A percentile compares a stretch with the other conserved stretches of the same genome.
phyloP scores from a whole-genome alignment of 2,329 filamentous ascomycete species.

The Aureobasidium sp. region DNA sequence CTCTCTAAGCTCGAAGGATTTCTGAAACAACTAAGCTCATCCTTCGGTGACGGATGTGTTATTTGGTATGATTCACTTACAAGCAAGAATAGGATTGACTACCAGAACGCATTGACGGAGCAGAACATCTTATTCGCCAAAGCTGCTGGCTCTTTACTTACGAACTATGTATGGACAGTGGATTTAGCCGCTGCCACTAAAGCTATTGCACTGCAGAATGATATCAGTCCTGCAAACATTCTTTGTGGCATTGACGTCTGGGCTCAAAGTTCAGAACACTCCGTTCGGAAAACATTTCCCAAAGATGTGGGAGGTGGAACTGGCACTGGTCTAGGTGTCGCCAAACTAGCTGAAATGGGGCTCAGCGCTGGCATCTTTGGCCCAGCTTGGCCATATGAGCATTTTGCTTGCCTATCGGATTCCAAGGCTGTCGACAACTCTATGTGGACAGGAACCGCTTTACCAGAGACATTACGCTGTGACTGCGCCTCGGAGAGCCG shows the following conservation, averaged over 20 bases:
- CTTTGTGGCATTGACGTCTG: slow-evolving; percentile 42
- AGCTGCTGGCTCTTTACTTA: slow-evolving; percentile 35
- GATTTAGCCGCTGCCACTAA: slow-evolving; percentile 23
- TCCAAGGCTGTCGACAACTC: slow-evolving; percentile 26
- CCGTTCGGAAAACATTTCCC: slow-evolving; percentile 31
- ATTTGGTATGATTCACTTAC: slow-evolving; percentile 45
- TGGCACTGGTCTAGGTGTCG: slow-evolving; percentile 35
- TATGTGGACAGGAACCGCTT: slow-evolving; percentile 31
- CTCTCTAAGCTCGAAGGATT: slow-evolving; percentile 30
- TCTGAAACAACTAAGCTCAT: slow-evolving; percentile 31
- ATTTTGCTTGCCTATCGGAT: slow-evolving; percentile 28
- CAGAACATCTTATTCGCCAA: slow-evolving; percentile 34
- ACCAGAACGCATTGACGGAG: slow-evolving; percentile 38
- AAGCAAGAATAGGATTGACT: slow-evolving; percentile 34
- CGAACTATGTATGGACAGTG: slow-evolving; percentile 41
- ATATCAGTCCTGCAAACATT: slow-evolving; percentile 26
- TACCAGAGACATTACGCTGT: slow-evolving; percentile 28
- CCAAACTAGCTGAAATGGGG: slow-evolving; percentile 29
- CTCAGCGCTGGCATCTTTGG: slow-evolving; percentile 39
- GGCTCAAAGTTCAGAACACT: slow-evolving; percentile 34
- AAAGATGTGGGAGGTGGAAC: slow-evolving; percentile 35
- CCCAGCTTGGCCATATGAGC: slow-evolving; percentile 42
- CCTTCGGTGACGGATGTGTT: slow-evolving; percentile 28
- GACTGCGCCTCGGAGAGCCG: slow-evolving; percentile 26
- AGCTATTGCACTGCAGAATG: slow-evolving; percentile 23